Evolutionary conservation across 257 asterid genomes (phyloP).

Genomic region (Nicotiana tomentosiformis): DNA sequence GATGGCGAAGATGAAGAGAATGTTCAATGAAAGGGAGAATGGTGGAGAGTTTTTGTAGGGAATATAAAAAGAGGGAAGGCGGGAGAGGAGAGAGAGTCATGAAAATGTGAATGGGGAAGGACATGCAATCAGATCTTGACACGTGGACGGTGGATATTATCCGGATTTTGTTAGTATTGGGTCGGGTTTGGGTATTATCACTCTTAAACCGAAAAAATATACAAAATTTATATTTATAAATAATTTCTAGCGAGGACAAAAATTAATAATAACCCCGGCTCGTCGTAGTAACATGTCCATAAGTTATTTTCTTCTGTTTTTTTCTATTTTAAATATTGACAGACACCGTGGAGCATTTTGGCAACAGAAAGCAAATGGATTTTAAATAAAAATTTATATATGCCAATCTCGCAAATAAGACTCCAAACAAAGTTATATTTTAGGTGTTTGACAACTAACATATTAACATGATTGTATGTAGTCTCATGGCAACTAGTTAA

Average conservation of each 20-base stretch:
- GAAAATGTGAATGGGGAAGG: background rate
- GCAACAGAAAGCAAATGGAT: background rate
- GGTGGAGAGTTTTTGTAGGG: constrained; percentile 53
- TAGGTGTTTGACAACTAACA: background rate
- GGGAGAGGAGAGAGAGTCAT: constrained; percentile 19
- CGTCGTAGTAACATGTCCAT: background rate
- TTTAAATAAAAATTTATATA: background rate
- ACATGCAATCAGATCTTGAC: background rate
- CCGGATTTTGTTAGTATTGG: background rate
- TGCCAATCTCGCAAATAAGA: background rate
- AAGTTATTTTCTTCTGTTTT: background rate
- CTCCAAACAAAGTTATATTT: background rate
- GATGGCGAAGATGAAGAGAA: background rate
- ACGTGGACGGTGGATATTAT: background rate
- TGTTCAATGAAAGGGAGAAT: constrained; percentile 15
- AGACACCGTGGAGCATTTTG: background rate
- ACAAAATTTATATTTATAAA: no score
- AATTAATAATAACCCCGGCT: no score
- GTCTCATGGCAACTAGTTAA: background rate
- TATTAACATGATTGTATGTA: background rate
- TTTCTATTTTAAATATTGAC: background rate
- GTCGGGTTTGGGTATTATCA: background rate
- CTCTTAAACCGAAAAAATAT: no score
- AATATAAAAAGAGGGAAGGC: constrained; percentile 20
- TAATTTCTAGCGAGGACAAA: no score